A percentile compares a stretch with the other conserved stretches of the same genome.
phyloP scores from a whole-genome alignment of 2,329 filamentous ascomycete species.

The Exophiala sp. region DNA sequence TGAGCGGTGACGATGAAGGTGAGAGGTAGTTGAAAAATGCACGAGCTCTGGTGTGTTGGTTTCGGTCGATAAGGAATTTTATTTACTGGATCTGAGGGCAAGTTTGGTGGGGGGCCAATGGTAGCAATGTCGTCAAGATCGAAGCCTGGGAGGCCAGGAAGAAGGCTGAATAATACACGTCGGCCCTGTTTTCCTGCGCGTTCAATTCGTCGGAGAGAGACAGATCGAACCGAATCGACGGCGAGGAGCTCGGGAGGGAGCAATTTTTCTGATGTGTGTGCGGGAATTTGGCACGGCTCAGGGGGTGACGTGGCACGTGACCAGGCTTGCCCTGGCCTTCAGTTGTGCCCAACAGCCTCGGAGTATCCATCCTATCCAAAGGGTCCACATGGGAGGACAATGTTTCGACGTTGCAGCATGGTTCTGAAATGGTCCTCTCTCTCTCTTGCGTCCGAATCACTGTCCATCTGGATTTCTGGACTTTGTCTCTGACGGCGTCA shows the following conservation, averaged over 20 bases:
- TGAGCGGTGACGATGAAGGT: background rate
- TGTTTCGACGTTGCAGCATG: no score
- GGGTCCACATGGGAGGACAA: no score
- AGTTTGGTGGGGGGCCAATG: conserved; percentile 21
- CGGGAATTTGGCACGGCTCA: conserved; percentile 4
- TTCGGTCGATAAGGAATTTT: conserved; percentile 16
- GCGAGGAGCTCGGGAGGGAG: background rate
- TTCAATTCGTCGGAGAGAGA: background rate
- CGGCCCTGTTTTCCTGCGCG: background rate
- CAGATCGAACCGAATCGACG: conserved; percentile 1
- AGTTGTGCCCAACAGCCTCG: no score
- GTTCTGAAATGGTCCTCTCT: no score
- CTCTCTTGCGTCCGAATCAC: no score
- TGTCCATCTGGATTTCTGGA: no score
- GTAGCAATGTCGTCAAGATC: background rate
- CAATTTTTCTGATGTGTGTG: conserved; percentile 3
- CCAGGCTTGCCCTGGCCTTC: background rate
- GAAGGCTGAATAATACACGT: background rate
- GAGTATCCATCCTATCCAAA: no score
- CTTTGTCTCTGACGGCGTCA: no score
- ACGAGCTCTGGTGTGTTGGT: conserved; percentile 8
- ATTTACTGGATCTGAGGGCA: conserved; percentile 12
- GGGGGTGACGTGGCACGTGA: conserved; percentile 7
- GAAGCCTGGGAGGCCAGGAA: background rate
- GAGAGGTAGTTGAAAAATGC: conserved; percentile 9